Percentiles rank a stretch among this genome's conserved stretches.
These are phyloP conservation scores for Moesziomyces parantarcticus DNA, from an alignment of 1,284 basidiomycete species.

Conservation along the genomic window DNA sequence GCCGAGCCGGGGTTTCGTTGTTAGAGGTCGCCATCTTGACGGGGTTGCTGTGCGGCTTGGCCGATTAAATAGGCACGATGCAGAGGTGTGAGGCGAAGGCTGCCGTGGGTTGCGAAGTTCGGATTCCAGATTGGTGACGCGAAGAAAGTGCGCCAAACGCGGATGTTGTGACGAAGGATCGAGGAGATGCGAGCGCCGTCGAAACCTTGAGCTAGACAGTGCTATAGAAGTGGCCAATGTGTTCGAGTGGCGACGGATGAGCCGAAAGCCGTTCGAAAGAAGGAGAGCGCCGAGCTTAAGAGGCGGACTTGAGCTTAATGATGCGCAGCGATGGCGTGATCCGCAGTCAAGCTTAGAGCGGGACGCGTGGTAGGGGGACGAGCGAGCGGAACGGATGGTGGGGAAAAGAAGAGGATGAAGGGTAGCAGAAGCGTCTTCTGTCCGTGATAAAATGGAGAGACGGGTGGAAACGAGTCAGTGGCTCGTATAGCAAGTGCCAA, in stretches of 20 bases:
- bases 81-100: too few relatives aligned
- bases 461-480: too few relatives aligned
- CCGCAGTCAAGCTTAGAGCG: too few relatives aligned
- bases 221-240: background rate
- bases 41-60: background rate
- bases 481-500: too few relatives aligned
- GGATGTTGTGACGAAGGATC: background rate
- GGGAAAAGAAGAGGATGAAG: too few relatives aligned
- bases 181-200: background rate
- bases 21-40: conserved; percentile 18
- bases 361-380: too few relatives aligned
- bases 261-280: background rate
- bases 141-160: too few relatives aligned
- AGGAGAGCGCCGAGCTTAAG: background rate
- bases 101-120: background rate
- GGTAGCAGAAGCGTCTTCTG: too few relatives aligned
- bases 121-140: background rate
- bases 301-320: background rate
- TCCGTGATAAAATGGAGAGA: too few relatives aligned
- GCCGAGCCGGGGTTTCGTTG: conserved; percentile 22
- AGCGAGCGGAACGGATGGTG: too few relatives aligned
- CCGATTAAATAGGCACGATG: background rate
- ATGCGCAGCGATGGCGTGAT: background rate
- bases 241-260: background rate
- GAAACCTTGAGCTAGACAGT: background rate